Evolutionary conservation across 306 rosid species (phyloP).

Genomic region (Benincasa hispida): DNA sequence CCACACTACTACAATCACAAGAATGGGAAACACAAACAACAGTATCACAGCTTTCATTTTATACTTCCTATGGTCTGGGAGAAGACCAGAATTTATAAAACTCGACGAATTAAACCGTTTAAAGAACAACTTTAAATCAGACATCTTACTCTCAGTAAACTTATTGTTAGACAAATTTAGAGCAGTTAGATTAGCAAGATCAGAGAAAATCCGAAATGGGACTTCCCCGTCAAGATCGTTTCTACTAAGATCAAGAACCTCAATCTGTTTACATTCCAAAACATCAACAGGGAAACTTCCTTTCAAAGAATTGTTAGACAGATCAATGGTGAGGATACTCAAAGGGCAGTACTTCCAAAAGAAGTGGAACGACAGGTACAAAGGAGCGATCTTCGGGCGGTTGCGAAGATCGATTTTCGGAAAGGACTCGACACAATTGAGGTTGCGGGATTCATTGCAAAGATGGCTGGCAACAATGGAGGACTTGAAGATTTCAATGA

Average conservation of each 20-base stretch:
- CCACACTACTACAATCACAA: slow-evolving; percentile 35
- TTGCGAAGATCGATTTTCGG: slow-evolving; percentile 50
- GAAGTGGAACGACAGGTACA: slow-evolving; percentile 60
- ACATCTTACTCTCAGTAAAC: slow-evolving; percentile 36
- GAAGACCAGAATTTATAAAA: slow-evolving; percentile 51
- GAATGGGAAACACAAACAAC: slow-evolving; percentile 42
- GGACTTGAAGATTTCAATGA: slow-evolving; percentile 49
- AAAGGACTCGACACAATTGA: slow-evolving; percentile 47
- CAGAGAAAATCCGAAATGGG: slow-evolving; percentile 36
- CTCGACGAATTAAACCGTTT: slow-evolving; percentile 36
- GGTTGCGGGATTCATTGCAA: slow-evolving; percentile 58
- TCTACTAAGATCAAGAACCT: slow-evolving; percentile 46
- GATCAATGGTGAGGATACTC: slow-evolving; percentile 36
- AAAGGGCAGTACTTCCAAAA: slow-evolving; percentile 69
- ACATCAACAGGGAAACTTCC: slow-evolving; percentile 42
- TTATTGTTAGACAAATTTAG: slow-evolving; percentile 45
- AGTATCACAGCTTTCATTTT: slow-evolving; percentile 28
- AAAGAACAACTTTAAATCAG: slow-evolving; percentile 35
- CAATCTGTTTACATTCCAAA: slow-evolving; percentile 43
- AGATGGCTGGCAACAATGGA: slow-evolving; percentile 67
- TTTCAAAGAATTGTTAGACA: slow-evolving; percentile 46
- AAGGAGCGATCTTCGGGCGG: slow-evolving; percentile 35
- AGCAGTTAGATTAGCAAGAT: slow-evolving; percentile 35
- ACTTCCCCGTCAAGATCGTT: slow-evolving; percentile 45
- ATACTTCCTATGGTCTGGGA: slow-evolving; percentile 22